phyloP scores from a whole-genome alignment of 148 eudicot genomes.

The Dianthus caryophyllus region DNA sequence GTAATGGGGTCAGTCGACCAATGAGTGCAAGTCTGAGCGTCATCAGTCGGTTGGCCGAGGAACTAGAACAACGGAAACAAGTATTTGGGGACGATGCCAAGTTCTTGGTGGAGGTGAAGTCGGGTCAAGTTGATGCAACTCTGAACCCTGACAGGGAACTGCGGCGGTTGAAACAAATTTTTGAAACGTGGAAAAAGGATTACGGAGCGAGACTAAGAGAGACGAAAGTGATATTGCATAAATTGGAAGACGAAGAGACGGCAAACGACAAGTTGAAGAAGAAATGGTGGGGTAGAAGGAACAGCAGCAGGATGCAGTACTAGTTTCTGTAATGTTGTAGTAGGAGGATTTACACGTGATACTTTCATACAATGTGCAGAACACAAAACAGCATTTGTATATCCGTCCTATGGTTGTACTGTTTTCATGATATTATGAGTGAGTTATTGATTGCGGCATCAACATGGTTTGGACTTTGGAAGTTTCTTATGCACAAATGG shows the following conservation, averaged over 20 bases:
- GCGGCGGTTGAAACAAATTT: conserved; percentile 74
- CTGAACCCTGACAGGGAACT: conserved; percentile 83
- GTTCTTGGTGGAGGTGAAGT: conserved; percentile 91
- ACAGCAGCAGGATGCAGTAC: conserved; percentile 53
- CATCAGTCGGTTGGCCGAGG: conserved; percentile 78
- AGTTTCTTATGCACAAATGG: too few relatives aligned
- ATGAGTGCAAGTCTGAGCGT: conserved; percentile 77
- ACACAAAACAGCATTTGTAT: conserved; percentile 2
- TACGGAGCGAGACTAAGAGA: conserved; percentile 74
- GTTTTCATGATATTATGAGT: neutral
- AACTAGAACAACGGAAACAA: conserved; percentile 89
- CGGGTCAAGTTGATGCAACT: conserved; percentile 75
- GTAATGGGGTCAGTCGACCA: conserved; percentile 43
- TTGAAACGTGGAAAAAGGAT: conserved; percentile 94
- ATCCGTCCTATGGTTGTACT: neutral
- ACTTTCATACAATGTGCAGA: neutral
- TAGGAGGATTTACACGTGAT: neutral
- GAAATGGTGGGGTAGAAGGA: conserved; percentile 95
- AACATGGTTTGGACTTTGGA: too few relatives aligned
- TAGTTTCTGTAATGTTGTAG: conserved; percentile 10
- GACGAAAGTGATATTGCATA: conserved; percentile 74
- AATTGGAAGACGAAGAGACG: conserved; percentile 67
- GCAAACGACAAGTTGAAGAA: conserved; percentile 47
- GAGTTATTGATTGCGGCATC: too few relatives aligned
- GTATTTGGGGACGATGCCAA: conserved; percentile 90